Evolutionary conservation across 192 early-diverging fungal genomes (phyloP).

Genomic region (Geranomyces michiganensis): DNA sequence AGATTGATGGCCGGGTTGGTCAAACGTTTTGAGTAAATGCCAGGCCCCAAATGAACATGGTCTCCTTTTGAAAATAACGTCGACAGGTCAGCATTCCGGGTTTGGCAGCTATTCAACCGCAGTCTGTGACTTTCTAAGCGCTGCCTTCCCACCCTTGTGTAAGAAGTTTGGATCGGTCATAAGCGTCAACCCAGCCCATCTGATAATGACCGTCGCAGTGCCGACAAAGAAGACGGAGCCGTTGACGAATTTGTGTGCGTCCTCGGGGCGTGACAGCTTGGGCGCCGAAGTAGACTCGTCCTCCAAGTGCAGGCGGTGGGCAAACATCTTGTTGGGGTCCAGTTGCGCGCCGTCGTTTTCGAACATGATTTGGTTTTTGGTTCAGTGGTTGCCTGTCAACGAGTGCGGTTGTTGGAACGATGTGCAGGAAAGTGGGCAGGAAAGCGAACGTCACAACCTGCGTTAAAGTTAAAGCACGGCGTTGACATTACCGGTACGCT

Average conservation of each 20-base stretch:
- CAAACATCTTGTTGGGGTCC: not conserved
- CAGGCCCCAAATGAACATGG: constrained; percentile 11
- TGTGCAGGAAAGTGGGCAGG: too few species aligned
- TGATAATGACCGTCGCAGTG: constrained; percentile 8
- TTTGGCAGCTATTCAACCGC: too few species aligned
- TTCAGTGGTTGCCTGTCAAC: too few species aligned
- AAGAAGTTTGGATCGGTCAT: constrained; percentile 20
- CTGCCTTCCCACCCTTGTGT: constrained; percentile 1
- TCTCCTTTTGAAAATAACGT: not conserved
- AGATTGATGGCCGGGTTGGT: constrained; percentile 15
- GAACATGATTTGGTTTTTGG: too few species aligned
- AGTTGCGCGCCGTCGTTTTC: too few species aligned
- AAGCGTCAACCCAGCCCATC: constrained; percentile 11
- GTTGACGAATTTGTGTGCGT: not conserved
- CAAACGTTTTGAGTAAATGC: constrained; percentile 10
- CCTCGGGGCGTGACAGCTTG: not conserved
- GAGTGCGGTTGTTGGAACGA: too few species aligned
- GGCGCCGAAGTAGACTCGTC: not conserved
- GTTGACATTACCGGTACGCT: too few species aligned
- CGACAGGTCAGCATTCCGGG: not conserved
- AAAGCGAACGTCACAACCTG: too few species aligned
- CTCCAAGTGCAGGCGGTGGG: constrained; percentile 7
- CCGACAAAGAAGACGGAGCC: constrained; percentile 15
- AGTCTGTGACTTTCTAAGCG: not conserved
- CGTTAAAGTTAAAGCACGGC: too few species aligned